A percentile compares a stretch with the other conserved stretches of the same genome.
Evolutionary conservation across 495 filamentous ascomycete species (phyloP).

Genomic region (Tricharina praecox): DNA sequence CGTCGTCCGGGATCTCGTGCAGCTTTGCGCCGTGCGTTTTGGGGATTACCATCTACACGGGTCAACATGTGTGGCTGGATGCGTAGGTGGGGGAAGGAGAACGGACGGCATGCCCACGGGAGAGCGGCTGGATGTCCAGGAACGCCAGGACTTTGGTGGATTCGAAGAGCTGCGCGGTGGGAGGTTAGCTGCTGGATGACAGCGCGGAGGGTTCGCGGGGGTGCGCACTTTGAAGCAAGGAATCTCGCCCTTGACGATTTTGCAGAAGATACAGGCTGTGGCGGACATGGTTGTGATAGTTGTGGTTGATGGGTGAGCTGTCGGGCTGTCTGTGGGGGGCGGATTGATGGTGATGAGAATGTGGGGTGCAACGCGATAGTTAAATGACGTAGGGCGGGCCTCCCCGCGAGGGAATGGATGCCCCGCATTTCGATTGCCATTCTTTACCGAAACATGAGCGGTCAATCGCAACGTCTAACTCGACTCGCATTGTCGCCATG

Average conservation of each 20-base stretch:
- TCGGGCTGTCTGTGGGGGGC: no score
- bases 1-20: slow-evolving; percentile 81
- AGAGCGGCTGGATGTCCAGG: slow-evolving; percentile 84
- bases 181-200: neutral
- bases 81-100: neutral
- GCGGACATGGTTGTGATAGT: neutral
- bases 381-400: no score
- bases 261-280: slow-evolving; percentile 75
- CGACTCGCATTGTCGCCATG: no score
- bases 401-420: no score
- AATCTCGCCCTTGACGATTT: slow-evolving; percentile 94
- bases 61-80: neutral
- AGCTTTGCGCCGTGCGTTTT: slow-evolving; percentile 91
- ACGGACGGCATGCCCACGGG: slow-evolving; percentile 62
- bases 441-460: no score
- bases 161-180: slow-evolving; percentile 53
- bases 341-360: no score
- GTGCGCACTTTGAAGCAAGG: slow-evolving; percentile 56
- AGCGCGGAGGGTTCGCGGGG: neutral
- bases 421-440: no score
- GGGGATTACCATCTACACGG: slow-evolving; percentile 71
- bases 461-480: no score
- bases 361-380: no score
- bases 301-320: no score
- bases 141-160: slow-evolving; percentile 86